phyloP scores from a whole-genome alignment of 1,284 basidiomycete species.

The Pseudozyma flocculosa region DNA sequence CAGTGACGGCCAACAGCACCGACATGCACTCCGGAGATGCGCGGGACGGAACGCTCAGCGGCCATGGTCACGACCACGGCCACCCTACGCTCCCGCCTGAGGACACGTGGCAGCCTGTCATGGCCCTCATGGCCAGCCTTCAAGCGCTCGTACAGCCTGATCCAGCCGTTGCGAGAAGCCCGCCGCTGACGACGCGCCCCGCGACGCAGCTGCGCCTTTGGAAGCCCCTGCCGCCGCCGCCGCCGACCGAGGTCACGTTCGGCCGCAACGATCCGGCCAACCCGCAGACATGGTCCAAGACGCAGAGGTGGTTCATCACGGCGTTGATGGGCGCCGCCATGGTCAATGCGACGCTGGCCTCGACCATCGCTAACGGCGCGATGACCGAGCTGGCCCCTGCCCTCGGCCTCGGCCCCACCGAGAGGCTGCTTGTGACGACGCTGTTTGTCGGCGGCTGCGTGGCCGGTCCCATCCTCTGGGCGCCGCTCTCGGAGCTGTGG shows the following conservation, averaged over 20 bases:
- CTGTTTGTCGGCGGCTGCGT: slow-evolving; percentile 35
- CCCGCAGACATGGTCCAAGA: slow-evolving; percentile 1
- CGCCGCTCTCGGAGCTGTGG: slow-evolving; percentile 27
- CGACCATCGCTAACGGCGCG: slow-evolving; percentile 26
- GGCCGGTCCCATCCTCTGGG: slow-evolving; percentile 31
- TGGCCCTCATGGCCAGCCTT: not conserved
- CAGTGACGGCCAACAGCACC: no score
- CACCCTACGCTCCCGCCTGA: not conserved
- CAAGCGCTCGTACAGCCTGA: not conserved
- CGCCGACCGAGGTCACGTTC: not conserved
- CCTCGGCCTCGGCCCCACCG: slow-evolving; percentile 13
- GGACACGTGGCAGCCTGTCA: not conserved
- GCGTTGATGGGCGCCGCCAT: slow-evolving; percentile 21
- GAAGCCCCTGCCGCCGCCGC: not conserved
- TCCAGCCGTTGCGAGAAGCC: no score
- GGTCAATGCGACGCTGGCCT: slow-evolving; percentile 32
- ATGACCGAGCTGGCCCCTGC: slow-evolving; percentile 7
- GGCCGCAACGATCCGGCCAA: not conserved
- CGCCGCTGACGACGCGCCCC: no score
- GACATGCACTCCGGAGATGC: no score
- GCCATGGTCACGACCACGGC: no score
- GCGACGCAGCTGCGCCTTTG: no score
- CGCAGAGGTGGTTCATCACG: slow-evolving; percentile 13
- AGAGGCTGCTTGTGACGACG: slow-evolving; percentile 18
- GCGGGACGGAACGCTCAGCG: no score